Percentiles rank a stretch among this genome's conserved stretches.
Evolutionary conservation across 805 yeast genomes (phyloP).

Genomic region (Candida quercuum): DNA sequence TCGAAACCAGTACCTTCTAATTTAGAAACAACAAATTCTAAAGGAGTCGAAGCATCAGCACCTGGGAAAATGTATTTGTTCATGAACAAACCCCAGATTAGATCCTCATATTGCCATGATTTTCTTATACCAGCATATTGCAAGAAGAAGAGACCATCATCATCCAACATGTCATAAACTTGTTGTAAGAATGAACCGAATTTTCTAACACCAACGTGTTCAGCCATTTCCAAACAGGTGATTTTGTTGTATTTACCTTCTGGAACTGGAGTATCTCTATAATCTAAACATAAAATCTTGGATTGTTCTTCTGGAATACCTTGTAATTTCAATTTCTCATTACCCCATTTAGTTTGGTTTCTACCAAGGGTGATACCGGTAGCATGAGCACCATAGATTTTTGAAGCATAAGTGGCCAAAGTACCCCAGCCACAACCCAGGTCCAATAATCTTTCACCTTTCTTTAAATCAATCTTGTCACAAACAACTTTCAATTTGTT

Average conservation of each 20-base stretch:
- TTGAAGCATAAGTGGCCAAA: conserved; percentile 76
- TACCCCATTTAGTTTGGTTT: conserved; percentile 91
- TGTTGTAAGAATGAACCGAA: conserved; percentile 71
- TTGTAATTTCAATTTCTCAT: conserved; percentile 57
- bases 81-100: conserved; percentile 93
- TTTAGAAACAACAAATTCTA: conserved; percentile 71
- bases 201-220: conserved; percentile 90
- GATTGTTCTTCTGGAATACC: conserved; percentile 69
- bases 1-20: conserved; percentile 86
- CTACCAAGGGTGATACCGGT: conserved; percentile 88
- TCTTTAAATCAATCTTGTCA: conserved; percentile 70
- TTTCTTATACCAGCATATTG: conserved; percentile 91
- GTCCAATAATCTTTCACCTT: conserved; percentile 75
- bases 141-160: conserved; percentile 81
- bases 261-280: conserved; percentile 84
- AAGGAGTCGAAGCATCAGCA: conserved; percentile 94
- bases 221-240: conserved; percentile 92
- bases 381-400: conserved; percentile 76
- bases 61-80: conserved; percentile 96
- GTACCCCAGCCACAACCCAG: conserved; percentile 98
- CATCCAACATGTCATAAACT: conserved; percentile 83
- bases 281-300: conserved; percentile 74
- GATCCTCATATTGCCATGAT: conserved; percentile 91
- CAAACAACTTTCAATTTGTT: conserved; percentile 84
- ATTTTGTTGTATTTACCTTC: conserved; percentile 72